Conservation (phyloP, 2,329 filamentous ascomycete species). For the Xylariomycetidae sp. region DNA sequence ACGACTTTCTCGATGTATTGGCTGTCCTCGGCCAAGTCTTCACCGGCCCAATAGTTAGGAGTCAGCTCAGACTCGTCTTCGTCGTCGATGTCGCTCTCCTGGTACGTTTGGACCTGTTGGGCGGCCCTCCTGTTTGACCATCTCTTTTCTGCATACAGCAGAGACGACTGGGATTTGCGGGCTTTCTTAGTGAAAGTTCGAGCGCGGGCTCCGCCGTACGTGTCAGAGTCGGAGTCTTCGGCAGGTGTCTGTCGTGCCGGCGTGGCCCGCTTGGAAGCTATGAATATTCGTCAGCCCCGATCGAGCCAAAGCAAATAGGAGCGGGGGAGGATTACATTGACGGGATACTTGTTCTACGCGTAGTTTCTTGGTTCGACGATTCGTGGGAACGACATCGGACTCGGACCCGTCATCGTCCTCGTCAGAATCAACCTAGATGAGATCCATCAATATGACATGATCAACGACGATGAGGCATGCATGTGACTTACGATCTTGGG, state of each 20-base stretch:
- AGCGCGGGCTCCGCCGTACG: conserved; percentile 72
- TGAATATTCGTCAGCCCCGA: conserved; percentile 10
- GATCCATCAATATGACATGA: not conserved
- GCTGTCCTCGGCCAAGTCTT: conserved; percentile 68
- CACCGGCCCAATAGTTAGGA: conserved; percentile 64
- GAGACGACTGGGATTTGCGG: conserved; percentile 62
- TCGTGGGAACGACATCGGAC: conserved; percentile 60
- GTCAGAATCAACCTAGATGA: conserved; percentile 38
- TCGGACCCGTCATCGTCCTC: conserved; percentile 65
- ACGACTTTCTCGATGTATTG: conserved; percentile 90
- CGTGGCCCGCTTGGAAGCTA: conserved; percentile 59
- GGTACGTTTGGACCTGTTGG: conserved; percentile 59
- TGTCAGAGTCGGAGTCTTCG: conserved; percentile 66
- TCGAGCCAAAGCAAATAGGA: not conserved
- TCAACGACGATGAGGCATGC: not conserved
- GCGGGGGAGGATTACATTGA: conserved; percentile 53
- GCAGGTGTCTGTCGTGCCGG: conserved; percentile 49
- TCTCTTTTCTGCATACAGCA: conserved; percentile 73
- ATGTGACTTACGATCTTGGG: conserved; percentile 48
- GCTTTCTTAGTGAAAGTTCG: conserved; percentile 71
- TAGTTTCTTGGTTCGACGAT: conserved; percentile 62
- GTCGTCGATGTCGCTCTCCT: conserved; percentile 62
- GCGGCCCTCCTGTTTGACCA: conserved; percentile 86
- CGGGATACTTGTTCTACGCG: conserved; percentile 59
- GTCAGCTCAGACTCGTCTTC: conserved; percentile 63